phyloP scores from a whole-genome alignment of 345 rosid genomes.

The Arabidopsis thaliana region TAIR10.1 NC_003074.8:22952001-22952500 shows the following conservation, averaged over 20 bases:
- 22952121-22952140: conserved; percentile 92
- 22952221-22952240: conserved; percentile 49
- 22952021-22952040: conserved; percentile 81
- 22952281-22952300: conserved; percentile 35
- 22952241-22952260: conserved; percentile 54
- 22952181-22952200: conserved; percentile 70
- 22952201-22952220: conserved; percentile 79
- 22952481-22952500: conserved; percentile 79
- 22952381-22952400: conserved; percentile 45
- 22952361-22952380: conserved; percentile 39
- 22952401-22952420: conserved; percentile 46
- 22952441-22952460: conserved; percentile 29
- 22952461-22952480: conserved; percentile 66
- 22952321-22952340: conserved; percentile 47
- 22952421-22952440: conserved; percentile 39
- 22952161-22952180: conserved; percentile 67
- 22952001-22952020: conserved; percentile 72
- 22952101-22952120: conserved; percentile 98
- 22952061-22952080: conserved; percentile 95
- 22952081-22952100: conserved; percentile 99
- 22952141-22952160: conserved; percentile 93
- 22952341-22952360: conserved; percentile 47
- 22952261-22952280: conserved; percentile 68
- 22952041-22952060: conserved; percentile 83
- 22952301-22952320: conserved; percentile 25